phyloP scores from a whole-genome alignment of 2,329 filamentous ascomycete species.

The Trichophyton schoenleinii region DNA sequence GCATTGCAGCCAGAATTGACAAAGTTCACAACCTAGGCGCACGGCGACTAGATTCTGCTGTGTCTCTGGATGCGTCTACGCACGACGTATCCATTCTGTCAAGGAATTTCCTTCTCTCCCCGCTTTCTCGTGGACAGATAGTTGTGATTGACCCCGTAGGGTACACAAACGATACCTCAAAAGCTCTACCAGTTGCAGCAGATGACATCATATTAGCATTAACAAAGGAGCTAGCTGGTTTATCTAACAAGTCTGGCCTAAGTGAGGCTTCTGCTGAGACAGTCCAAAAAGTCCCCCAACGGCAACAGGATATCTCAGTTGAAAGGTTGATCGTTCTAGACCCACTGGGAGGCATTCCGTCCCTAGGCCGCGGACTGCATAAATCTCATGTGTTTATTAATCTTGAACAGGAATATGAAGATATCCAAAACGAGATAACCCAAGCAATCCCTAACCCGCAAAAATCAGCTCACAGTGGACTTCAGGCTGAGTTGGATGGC shows the following conservation, averaged over 20 bases:
- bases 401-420: conserved; percentile 72
- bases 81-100: conserved; percentile 27
- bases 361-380: conserved; percentile 44
- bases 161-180: conserved; percentile 41
- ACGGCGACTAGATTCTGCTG: conserved; percentile 50
- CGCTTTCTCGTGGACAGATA: conserved; percentile 56
- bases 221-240: conserved; percentile 59
- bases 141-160: conserved; percentile 57
- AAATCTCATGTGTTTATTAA: conserved; percentile 77
- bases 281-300: conserved; percentile 27
- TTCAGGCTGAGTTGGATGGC: conserved; percentile 23
- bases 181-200: conserved; percentile 38
- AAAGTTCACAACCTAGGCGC: conserved; percentile 55
- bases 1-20: conserved; percentile 64
- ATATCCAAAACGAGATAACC: conserved; percentile 52
- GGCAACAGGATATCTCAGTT: conserved; percentile 48
- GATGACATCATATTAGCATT: conserved; percentile 63
- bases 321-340: conserved; percentile 86
- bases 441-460: conserved; percentile 14
- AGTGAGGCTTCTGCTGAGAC: conserved; percentile 34
- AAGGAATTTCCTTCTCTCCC: conserved; percentile 48
- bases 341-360: conserved; percentile 70
- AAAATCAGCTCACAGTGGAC: conserved; percentile 4
- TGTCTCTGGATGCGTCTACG: conserved; percentile 28
- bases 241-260: conserved; percentile 38